A percentile compares a stretch with the other conserved stretches of the same genome.
phyloP scores from a whole-genome alignment of 2,329 filamentous ascomycete genomes.

The Ophiostoma himal-ulmi region DNA sequence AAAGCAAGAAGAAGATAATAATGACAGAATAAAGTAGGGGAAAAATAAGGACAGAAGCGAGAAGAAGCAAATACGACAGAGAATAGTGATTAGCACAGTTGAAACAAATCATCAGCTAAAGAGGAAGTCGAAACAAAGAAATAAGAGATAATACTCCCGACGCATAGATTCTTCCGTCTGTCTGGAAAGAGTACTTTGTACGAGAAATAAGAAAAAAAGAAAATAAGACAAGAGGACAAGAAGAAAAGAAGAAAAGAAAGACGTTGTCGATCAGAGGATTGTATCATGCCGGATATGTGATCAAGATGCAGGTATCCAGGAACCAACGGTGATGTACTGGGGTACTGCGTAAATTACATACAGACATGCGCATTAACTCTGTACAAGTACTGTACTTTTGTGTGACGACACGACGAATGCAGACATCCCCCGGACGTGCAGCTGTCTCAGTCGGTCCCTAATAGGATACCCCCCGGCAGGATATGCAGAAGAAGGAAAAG shows the following conservation, averaged over 20 bases:
- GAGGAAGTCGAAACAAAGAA: not conserved
- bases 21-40: not conserved
- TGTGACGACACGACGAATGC: not conserved
- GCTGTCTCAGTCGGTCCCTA: not conserved
- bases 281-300: not conserved
- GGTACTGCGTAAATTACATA: not conserved
- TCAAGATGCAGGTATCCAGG: conserved; percentile 6
- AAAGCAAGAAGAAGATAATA: too few species aligned
- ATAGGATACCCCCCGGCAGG: not conserved
- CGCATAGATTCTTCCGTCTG: not conserved
- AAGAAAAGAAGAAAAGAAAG: not conserved
- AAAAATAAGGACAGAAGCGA: not conserved
- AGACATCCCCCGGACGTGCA: conserved; percentile 1
- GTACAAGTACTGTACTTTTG: not conserved
- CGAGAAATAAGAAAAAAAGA: not conserved
- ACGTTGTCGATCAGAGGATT: not conserved
- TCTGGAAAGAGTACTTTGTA: not conserved
- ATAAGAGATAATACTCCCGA: not conserved
- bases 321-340: not conserved
- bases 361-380: not conserved
- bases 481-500: not conserved
- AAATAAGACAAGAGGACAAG: not conserved
- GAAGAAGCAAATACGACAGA: not conserved
- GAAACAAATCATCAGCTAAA: not conserved
- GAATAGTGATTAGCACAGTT: not conserved